Conservation (phyloP, 441 rosid species). For the Brassica balearica region DNA sequence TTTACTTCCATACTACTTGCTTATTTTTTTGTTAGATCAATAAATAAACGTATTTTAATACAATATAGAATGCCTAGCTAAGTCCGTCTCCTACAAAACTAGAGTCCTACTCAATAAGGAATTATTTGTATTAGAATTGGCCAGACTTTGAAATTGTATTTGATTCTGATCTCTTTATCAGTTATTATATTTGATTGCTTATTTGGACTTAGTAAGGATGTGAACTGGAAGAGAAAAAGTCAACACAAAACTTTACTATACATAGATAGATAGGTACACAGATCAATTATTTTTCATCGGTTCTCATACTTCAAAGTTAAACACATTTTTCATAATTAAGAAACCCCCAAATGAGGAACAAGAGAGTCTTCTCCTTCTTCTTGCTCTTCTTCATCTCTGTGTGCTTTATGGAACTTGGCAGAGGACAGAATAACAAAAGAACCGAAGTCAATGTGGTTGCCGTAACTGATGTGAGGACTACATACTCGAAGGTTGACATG, state of each 20-base stretch:
- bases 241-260: background rate
- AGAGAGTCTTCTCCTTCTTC: background rate
- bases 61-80: background rate
- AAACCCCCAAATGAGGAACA: slow-evolving; percentile 8
- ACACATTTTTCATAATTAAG: background rate
- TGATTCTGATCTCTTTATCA: background rate
- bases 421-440: slow-evolving; percentile 30
- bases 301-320: background rate
- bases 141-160: slow-evolving; percentile 8
- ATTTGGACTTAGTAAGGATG: background rate
- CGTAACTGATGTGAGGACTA: slow-evolving; percentile 48
- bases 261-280: background rate
- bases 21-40: background rate
- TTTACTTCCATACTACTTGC: background rate
- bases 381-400: background rate
- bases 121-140: background rate
- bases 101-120: background rate
- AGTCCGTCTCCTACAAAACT: slow-evolving; percentile 12
- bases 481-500: slow-evolving; percentile 40
- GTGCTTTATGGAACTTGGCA: background rate
- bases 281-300: background rate
- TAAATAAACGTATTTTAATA: background rate
- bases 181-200: background rate
- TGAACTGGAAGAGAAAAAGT: background rate
- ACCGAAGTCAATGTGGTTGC: slow-evolving; percentile 58